phyloP scores from a whole-genome alignment of 192 early-diverging fungal species.

The Gryganskiella cystojenkinii region DNA sequence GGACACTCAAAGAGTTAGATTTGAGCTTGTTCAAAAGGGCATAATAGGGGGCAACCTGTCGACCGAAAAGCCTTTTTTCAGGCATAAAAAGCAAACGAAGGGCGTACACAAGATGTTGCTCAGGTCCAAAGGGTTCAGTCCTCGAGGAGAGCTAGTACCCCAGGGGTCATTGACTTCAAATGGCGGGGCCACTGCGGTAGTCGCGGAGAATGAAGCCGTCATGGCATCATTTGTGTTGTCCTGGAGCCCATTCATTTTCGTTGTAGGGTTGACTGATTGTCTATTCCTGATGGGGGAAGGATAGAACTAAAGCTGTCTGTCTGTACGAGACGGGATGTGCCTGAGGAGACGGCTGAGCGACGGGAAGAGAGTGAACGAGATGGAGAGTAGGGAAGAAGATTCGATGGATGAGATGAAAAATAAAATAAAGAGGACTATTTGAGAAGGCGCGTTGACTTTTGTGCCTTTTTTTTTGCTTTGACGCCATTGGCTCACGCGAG shows the following conservation, averaged over 20 bases:
- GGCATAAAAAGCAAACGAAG: not conserved
- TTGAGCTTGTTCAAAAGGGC: not conserved
- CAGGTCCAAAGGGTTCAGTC: slow-evolving; percentile 36
- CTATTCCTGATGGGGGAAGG: not conserved
- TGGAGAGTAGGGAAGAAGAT: not conserved
- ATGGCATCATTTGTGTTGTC: slow-evolving; percentile 34
- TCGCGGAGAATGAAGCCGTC: slow-evolving; percentile 41
- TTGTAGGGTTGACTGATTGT: not conserved
- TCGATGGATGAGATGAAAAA: not conserved
- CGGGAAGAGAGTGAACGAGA: not conserved
- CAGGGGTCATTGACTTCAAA: slow-evolving; percentile 52
- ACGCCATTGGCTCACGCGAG: no score
- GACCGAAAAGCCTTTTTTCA: not conserved
- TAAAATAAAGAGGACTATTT: not conserved
- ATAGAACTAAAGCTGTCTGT: no score
- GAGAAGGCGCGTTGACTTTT: no score
- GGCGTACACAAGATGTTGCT: slow-evolving; percentile 42
- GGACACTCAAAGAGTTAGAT: no score
- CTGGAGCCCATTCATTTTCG: slow-evolving; percentile 24
- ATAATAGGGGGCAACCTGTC: not conserved
- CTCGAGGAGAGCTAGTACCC: slow-evolving; percentile 30
- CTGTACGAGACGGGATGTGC: no score
- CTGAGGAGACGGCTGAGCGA: not conserved
- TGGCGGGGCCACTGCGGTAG: slow-evolving; percentile 1
- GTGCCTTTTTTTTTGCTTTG: no score